Percentiles rank a stretch among this genome's conserved stretches.
Conservation (phyloP, 371 early-diverging fungal species). For the Syncephalastrum racemosum region DNA sequence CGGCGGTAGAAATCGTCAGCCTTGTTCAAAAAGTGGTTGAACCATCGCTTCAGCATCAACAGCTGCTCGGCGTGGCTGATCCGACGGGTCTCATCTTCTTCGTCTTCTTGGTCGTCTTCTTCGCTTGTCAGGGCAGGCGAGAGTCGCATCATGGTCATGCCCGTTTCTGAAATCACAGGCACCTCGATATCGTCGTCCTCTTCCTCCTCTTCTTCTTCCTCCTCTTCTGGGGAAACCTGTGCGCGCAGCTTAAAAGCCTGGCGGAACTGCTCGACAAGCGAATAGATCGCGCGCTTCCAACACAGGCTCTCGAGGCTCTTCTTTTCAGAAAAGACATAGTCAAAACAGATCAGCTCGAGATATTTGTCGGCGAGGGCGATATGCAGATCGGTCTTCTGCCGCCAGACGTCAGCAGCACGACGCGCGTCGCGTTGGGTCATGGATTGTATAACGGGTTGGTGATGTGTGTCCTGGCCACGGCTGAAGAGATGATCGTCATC, state of each 20-base stretch:
- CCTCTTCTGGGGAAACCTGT: not conserved
- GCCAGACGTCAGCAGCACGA: slow-evolving; percentile 28
- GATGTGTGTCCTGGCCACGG: not conserved
- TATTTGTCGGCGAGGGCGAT: slow-evolving; percentile 47
- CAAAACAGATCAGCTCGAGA: slow-evolving; percentile 47
- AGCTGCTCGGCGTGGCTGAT: slow-evolving; percentile 15
- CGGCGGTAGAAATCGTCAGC: slow-evolving; percentile 50
- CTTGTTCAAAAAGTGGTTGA: slow-evolving; percentile 31
- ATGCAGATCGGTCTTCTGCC: slow-evolving; percentile 39
- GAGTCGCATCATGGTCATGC: slow-evolving; percentile 16
- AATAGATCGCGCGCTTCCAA: slow-evolving; percentile 67
- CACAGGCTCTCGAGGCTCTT: slow-evolving; percentile 63
- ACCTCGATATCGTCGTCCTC: slow-evolving; percentile 19
- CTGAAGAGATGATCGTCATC: slow-evolving; percentile 4
- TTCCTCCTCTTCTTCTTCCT: slow-evolving; percentile 5
- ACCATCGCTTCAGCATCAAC: slow-evolving; percentile 10
- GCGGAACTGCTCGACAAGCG: slow-evolving; percentile 61
- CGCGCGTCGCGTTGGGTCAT: slow-evolving; percentile 16
- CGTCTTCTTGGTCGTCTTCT: slow-evolving; percentile 9
- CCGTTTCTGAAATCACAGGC: slow-evolving; percentile 8
- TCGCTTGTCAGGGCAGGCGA: not conserved
- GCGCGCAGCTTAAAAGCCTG: slow-evolving; percentile 36
- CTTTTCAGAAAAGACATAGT: slow-evolving; percentile 55
- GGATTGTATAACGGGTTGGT: not conserved
- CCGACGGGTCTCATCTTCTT: slow-evolving; percentile 12